phyloP scores from a whole-genome alignment of 495 filamentous ascomycete genomes.

The Aspergillus avenaceus region DNA sequence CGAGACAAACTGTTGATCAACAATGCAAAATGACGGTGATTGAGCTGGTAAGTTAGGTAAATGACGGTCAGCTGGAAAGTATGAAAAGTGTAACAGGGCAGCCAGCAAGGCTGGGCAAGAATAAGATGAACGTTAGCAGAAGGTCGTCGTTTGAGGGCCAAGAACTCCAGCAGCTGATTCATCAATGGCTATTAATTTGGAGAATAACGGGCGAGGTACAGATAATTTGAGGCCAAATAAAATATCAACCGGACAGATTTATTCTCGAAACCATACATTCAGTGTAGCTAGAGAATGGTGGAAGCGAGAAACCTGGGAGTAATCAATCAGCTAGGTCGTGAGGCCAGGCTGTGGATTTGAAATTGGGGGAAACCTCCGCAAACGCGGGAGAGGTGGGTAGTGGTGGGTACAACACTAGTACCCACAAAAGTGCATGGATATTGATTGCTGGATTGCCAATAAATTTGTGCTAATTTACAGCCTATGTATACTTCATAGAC shows the following conservation, averaged over 20 bases:
- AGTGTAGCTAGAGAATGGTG: too few relatives aligned
- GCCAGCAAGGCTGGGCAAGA: slow-evolving; percentile 4
- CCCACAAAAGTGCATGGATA: too few relatives aligned
- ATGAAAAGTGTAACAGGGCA: slow-evolving; percentile 1
- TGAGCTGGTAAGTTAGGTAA: slow-evolving; percentile 10
- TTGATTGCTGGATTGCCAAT: too few relatives aligned
- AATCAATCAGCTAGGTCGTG: too few relatives aligned
- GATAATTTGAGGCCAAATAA: too few relatives aligned
- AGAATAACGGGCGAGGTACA: neutral
- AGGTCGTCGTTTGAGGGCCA: neutral
- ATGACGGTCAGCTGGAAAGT: slow-evolving; percentile 21
- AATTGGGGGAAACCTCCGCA: neutral
- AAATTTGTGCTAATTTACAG: too few relatives aligned
- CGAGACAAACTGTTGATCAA: slow-evolving; percentile 19
- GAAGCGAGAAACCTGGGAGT: too few relatives aligned
- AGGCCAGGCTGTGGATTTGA: too few relatives aligned
- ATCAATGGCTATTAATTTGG: neutral
- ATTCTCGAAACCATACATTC: too few relatives aligned
- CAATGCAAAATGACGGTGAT: slow-evolving; percentile 29
- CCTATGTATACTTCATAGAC: too few relatives aligned
- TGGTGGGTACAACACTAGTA: too few relatives aligned
- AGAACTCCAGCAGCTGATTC: neutral
- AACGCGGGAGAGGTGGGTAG: neutral
- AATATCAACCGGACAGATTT: too few relatives aligned
- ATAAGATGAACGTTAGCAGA: slow-evolving; percentile 6